Evolutionary conservation across 2,329 filamentous ascomycete species (phyloP), one percentile per base, ranked within the genome.

Genomic region (Neofusicoccum umdonicola): DNA sequence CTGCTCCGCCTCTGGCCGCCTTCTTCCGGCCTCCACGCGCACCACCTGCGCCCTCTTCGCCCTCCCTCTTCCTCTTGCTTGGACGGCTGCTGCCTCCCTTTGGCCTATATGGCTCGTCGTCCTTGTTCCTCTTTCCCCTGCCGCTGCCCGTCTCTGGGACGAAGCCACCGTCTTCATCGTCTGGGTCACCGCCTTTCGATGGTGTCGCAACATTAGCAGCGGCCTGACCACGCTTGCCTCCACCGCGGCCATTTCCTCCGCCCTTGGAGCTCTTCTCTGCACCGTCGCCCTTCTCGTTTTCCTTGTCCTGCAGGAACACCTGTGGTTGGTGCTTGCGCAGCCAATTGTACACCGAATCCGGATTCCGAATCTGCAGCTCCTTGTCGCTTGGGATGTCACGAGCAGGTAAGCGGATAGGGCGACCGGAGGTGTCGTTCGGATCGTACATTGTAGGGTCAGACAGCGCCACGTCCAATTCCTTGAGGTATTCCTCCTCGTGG

Each of bases 271-370:
- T 34, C 73, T 70, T 3, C 72, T 71, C 15, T 70, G 71, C 67
- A 75, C 75, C 62, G 74, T 74, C 0, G 75, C 73, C 51, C 72
- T 41, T 65, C 77, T 78, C 60, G 61, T 74, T 77, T 62, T 80
- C 81, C 69, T 88, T 86, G 71, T 93, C 91, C 75, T 96, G 90
- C 19, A 96, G 80, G 80, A 96, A 93, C 56, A 93, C 88, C 76
- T 94, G 89, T 3, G 93, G 91, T 66, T 92, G 89, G 77, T 97
- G 85, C 73, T 92, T 88, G 67, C 92, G 87, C 12, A 99, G 85
- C 95, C 95, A 99, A 77, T 96, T 97, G 80, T 96, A 96, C 3
- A 97, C 93, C 66, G 91, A 96, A 47, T 92, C 91, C 0, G 93
- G 93, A 75, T 98, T 98, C 60, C 86, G 86, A 27, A 92, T 77